phyloP scores from a whole-genome alignment of 768 basidiomycete genomes.

The Leucosporidium yakuticum region DNA sequence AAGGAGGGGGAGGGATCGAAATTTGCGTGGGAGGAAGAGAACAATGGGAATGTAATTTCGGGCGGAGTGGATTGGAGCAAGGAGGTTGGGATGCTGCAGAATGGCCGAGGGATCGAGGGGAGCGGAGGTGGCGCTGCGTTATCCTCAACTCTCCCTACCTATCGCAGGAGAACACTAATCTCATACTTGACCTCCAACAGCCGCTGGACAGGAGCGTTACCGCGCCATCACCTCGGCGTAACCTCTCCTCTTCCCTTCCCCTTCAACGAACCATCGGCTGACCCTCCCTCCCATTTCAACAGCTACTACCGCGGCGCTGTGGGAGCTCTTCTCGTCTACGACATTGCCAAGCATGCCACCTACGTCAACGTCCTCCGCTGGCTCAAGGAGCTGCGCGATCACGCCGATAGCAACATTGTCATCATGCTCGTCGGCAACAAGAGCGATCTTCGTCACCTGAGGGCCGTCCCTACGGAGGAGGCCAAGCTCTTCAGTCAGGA shows the following conservation, averaged over 20 bases:
- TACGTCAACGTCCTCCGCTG: constrained; percentile 91
- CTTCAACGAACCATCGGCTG: neutral
- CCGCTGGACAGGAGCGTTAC: constrained; percentile 91
- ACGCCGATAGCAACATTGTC: constrained; percentile 53
- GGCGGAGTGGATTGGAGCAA: no score
- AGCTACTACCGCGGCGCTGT: constrained; percentile 98
- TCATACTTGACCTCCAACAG: no score
- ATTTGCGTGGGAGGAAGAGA: neutral
- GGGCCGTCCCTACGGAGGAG: constrained; percentile 96
- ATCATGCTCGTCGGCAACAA: constrained; percentile 93
- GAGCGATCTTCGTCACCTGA: constrained; percentile 95
- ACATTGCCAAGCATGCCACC: constrained; percentile 83
- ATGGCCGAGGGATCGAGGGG: no score
- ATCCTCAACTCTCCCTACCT: no score
- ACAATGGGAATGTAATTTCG: neutral
- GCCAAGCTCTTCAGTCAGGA: constrained; percentile 82
- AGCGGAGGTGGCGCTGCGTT: no score
- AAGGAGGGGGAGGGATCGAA: neutral
- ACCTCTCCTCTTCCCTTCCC: neutral
- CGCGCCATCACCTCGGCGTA: constrained; percentile 92
- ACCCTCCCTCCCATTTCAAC: neutral
- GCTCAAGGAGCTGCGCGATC: constrained; percentile 94
- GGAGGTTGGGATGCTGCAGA: no score
- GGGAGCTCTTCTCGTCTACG: constrained; percentile 85
- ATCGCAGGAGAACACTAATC: no score